phyloP scores from a whole-genome alignment of 2,329 filamentous ascomycete genomes.

The Daldinia sp. region DNA sequence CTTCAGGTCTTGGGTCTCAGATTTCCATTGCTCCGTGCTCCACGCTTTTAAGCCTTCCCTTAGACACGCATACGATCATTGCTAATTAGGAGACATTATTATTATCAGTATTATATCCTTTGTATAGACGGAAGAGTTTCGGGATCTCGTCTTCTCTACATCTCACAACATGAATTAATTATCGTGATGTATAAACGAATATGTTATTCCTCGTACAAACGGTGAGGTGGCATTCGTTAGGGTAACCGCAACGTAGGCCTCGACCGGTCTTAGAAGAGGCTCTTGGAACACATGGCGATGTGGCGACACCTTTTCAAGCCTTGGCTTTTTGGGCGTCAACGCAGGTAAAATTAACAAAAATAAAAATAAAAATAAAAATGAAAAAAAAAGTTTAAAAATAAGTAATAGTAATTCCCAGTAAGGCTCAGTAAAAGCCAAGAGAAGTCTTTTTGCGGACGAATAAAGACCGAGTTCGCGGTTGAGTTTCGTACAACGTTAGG shows the following conservation, averaged over 20 bases:
- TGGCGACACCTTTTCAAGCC: background rate
- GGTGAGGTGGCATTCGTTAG: background rate
- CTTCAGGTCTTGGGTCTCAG: slow-evolving; percentile 6
- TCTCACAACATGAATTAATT: slow-evolving; percentile 6
- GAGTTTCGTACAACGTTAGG: background rate
- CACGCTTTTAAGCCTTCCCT: slow-evolving; percentile 2
- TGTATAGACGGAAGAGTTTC: background rate
- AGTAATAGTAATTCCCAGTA: background rate
- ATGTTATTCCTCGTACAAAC: background rate
- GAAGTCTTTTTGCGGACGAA: background rate
- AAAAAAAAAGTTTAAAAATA: too few species aligned
- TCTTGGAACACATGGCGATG: background rate
- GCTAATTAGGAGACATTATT: background rate
- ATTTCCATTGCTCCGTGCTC: background rate
- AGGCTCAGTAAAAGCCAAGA: too few species aligned
- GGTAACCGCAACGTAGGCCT: background rate
- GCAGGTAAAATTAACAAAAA: background rate
- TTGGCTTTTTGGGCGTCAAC: slow-evolving; percentile 2
- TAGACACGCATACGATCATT: slow-evolving; percentile 13
- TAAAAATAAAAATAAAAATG: too few species aligned
- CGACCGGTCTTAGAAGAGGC: background rate
- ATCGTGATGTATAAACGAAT: background rate
- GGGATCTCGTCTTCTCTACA: background rate
- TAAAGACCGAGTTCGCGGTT: background rate
- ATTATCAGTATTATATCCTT: too few species aligned